Conservation (phyloP, 306 rosid genomes). For the Leucaena leucocephala region DNA sequence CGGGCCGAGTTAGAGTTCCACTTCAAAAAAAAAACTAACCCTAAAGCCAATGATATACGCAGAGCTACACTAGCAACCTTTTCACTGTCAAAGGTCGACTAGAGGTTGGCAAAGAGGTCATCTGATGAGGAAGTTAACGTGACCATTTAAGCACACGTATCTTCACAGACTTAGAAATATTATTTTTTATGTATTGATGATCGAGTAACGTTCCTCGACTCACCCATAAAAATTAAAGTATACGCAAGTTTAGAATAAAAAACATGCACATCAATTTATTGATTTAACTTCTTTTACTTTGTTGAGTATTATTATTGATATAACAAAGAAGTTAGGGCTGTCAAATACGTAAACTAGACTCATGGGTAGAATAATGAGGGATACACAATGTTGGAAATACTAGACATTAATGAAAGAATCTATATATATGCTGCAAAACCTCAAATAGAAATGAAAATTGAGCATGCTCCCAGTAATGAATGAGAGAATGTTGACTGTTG, state of each 20-base stretch:
- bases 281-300: not conserved
- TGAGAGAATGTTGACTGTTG: constrained; percentile 35
- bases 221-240: not conserved
- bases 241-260: not conserved
- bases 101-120: not conserved
- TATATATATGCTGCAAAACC: not conserved
- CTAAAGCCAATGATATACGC: not conserved
- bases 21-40: not conserved
- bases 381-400: not conserved
- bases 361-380: not conserved
- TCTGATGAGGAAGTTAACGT: not conserved
- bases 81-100: not conserved
- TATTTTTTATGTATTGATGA: not conserved
- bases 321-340: not conserved
- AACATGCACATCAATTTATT: not conserved
- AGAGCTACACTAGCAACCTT: not conserved
- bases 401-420: constrained; percentile 20
- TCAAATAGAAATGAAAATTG: not conserved
- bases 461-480: not conserved
- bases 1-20: not conserved
- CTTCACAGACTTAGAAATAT: not conserved
- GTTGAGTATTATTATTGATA: not conserved
- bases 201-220: not conserved
- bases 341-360: not conserved
- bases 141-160: not conserved